Evolutionary conservation across 805 yeast species (phyloP), one percentile per base, ranked within the genome.

Genomic region (Candida endomychidarum): DNA sequence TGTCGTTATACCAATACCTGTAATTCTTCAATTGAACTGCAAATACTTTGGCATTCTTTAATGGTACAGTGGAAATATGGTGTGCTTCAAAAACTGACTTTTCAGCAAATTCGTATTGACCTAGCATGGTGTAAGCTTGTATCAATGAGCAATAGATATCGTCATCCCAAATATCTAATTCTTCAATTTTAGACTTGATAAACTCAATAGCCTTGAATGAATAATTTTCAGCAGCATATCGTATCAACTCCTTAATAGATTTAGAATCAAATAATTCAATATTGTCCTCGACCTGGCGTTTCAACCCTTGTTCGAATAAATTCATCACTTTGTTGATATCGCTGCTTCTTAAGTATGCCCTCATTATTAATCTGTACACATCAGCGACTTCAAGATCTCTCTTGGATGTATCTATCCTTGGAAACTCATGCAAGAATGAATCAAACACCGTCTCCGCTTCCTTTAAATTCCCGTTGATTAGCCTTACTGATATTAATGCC

Each of bases 401-500:
- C 48, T 40, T 19, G 43, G 2, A 14, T 16, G 23, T 35, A 23
- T 19, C 10, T 4, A 32, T 32, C 3, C 23, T 15, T 3, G 37
- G 22, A 5, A 22, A 12, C 8, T 35, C 35, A 1, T 24, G 15
- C 3, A 64, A 41, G 38, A 61, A 64, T 21, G 57, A 56, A 8
- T 62, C 52, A 23, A 63, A 57, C 36, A 56, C 42, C 2, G 47
- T 43, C 43, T 61, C 47, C 38, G 74, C 57, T 11, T 63, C 57
- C 3, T 53, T 50, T 7, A 64, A 37, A 37, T 76, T 71, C 21
- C 56, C 62, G 5, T 63, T 52, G 17, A 56, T 58, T 10, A 72
- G 48, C 29, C 69, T 58, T n/a, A 73, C 48, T 19, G 61, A 56
- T 37, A 81, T 70, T 29, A 81, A 51, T 0, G 80, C 72, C 22